Base-by-base conservation (phyloP, 169 alveolate species). In the Plasmodium cynomolgi region DNA sequence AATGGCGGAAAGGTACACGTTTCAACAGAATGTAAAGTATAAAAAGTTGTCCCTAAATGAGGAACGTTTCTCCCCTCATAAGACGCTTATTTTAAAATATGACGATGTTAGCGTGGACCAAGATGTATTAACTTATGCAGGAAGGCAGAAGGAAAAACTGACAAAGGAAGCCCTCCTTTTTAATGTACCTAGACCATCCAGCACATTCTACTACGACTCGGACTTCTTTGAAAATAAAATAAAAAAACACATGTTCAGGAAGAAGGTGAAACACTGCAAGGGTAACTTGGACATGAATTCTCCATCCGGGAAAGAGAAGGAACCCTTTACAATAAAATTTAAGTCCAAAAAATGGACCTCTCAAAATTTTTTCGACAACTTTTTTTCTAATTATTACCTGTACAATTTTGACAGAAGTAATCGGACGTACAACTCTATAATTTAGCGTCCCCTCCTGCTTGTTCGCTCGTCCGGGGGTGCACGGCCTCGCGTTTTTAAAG, bases 161-260 rank as follows among this genome's bases (percentile, higher is more conserved):
- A 79, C 77, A 75, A 77, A 86, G 37, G 86, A 86, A 20, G 81
- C 56, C 62, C 29, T 86, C 4, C 85, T 75, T 86, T 56, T 75
- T 20, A 75, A 86, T 79, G 81, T 86, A 20, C 93, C 93, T 29
- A 74, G 93, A 77, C 93, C 93, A n/a, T 86, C 93, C 9, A 75
- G 93, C 47, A 56, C 93, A 41, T 71, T 86, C 34, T 75, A 86
- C 33, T 86, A 86, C 47, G 81, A 86, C 71, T 54, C 85, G 44
- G 85, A 86, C 39, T 86, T 86, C 58, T 86, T 86, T 47, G 47
- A 86, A 23, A 75, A 85, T 33, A 86, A 86, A 41, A 62, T 77
- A 29, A 75, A 86, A n/a, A 86, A 86, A 23, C 39, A 75, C 72
- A 86, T 75, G 37, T 86, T 74, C 37, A 75, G 77, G 44, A 86